Percentiles rank a stretch among this genome's conserved stretches.
These are phyloP conservation scores for Leishmania guyanensis DNA, from an alignment of 208 protist genomes.

Conservation along the genomic window DNA sequence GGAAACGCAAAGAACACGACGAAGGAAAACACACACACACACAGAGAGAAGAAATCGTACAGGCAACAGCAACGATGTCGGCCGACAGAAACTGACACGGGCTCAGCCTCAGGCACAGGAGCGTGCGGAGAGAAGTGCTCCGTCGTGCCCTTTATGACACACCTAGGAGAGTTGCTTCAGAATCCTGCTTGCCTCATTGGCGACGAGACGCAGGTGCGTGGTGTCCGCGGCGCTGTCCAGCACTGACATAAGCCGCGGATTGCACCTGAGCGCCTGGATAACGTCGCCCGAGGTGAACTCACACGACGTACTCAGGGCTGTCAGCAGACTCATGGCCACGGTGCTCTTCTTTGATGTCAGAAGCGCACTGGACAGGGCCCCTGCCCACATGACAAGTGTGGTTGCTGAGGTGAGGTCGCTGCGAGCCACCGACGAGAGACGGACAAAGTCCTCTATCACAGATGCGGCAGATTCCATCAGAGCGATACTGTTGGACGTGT, in stretches of 20 bases:
- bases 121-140: not conserved
- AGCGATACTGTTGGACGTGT: slow-evolving; percentile 23
- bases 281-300: slow-evolving; percentile 26
- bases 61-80: not conserved
- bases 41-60: not conserved
- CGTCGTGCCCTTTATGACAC: not conserved
- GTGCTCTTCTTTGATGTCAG: slow-evolving; percentile 28
- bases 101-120: not conserved
- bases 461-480: slow-evolving; percentile 48
- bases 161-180: slow-evolving; percentile 23
- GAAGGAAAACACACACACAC: not conserved
- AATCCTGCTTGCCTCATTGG: slow-evolving; percentile 36
- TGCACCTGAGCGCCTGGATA: slow-evolving; percentile 7
- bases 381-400: slow-evolving; percentile 25
- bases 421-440: slow-evolving; percentile 41
- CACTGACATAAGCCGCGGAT: slow-evolving; percentile 22
- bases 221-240: slow-evolving; percentile 16
- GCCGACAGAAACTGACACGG: not conserved
- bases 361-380: slow-evolving; percentile 36
- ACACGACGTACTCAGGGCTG: slow-evolving; percentile 43
- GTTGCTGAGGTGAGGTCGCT: slow-evolving; percentile 42
- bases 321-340: slow-evolving; percentile 48
- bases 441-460: slow-evolving; percentile 53
- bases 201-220: slow-evolving; percentile 24
- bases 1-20: not conserved